phyloP scores from a whole-genome alignment of 768 basidiomycete genomes.

The Exsudoporus frostii region DNA sequence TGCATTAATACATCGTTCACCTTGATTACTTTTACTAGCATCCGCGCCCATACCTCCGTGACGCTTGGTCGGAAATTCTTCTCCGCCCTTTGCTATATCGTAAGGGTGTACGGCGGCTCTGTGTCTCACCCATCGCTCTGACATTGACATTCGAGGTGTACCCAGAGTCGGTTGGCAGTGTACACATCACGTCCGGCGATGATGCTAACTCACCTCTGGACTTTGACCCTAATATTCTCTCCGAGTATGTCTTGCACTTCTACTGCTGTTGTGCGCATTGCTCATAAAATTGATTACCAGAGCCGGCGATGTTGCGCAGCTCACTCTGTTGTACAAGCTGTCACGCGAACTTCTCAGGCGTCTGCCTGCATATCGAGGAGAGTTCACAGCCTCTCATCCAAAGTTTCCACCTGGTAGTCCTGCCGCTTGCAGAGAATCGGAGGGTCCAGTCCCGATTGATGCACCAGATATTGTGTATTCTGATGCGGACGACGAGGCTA shows the following conservation, averaged over 20 bases:
- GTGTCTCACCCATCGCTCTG: background rate
- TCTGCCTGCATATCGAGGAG: conserved; percentile 36
- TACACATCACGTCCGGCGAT: conserved; percentile 44
- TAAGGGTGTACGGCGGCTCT: conserved; percentile 11
- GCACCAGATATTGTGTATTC: conserved; percentile 34
- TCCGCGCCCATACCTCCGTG: conserved; percentile 5
- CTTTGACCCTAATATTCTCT: conserved; percentile 45
- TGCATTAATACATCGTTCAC: background rate
- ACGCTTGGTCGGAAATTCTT: conserved; percentile 27
- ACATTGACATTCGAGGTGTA: conserved; percentile 31
- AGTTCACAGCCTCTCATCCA: conserved; percentile 21
- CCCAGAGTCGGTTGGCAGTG: conserved; percentile 44
- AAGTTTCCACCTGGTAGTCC: conserved; percentile 28
- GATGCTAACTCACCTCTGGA: conserved; percentile 40
- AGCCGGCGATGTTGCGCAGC: conserved; percentile 38
- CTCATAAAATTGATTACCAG: background rate
- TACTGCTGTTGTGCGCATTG: background rate
- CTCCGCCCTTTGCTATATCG: conserved; percentile 31
- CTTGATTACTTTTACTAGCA: conserved; percentile 17
- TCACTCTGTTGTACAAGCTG: conserved; percentile 56
- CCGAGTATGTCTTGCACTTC: conserved; percentile 33
- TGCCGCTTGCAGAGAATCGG: conserved; percentile 23
- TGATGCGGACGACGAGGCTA: conserved; percentile 32
- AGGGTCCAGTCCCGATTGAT: conserved; percentile 19
- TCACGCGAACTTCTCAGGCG: conserved; percentile 53